phyloP scores from a whole-genome alignment of 176 grass and related monocot genomes.

The Zoysia japonica region DNA sequence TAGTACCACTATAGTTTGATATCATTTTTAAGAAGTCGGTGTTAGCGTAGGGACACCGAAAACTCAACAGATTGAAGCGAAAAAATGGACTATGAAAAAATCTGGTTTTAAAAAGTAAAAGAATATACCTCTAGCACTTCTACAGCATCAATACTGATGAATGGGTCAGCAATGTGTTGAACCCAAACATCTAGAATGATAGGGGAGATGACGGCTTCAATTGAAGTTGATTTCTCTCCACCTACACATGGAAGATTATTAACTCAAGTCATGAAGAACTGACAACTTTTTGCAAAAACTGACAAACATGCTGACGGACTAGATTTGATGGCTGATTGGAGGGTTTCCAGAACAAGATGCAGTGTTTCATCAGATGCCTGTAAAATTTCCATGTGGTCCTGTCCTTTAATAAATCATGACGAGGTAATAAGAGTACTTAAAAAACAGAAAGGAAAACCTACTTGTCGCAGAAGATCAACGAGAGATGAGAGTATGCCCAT shows the following conservation, averaged over 20 bases:
- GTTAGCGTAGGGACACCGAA: too few species aligned
- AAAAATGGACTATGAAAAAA: background rate
- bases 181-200: slow-evolving; percentile 87
- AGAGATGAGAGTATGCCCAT: slow-evolving; percentile 82
- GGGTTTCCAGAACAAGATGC: slow-evolving; percentile 96
- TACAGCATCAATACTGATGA: slow-evolving; percentile 86
- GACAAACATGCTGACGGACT: slow-evolving; percentile 45
- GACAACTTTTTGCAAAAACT: slow-evolving; percentile 33
- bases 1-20: too few species aligned
- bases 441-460: slow-evolving; percentile 29
- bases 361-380: slow-evolving; percentile 94
- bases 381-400: slow-evolving; percentile 29
- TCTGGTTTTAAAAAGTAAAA: slow-evolving; percentile 3
- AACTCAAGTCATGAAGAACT: background rate
- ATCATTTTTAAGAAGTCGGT: too few species aligned
- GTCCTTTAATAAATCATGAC: slow-evolving; percentile 18
- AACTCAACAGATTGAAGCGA: too few species aligned
- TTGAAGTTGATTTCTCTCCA: slow-evolving; percentile 62
- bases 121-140: slow-evolving; percentile 86
- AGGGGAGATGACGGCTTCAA: slow-evolving; percentile 83
- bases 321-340: slow-evolving; percentile 79
- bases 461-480: slow-evolving; percentile 77
- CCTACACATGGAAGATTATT: slow-evolving; percentile 56
- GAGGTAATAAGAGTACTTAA: background rate
- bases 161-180: slow-evolving; percentile 85